phyloP scores from a whole-genome alignment of 1,139 yeast genomes.

The Lodderomyces margitis region DNA sequence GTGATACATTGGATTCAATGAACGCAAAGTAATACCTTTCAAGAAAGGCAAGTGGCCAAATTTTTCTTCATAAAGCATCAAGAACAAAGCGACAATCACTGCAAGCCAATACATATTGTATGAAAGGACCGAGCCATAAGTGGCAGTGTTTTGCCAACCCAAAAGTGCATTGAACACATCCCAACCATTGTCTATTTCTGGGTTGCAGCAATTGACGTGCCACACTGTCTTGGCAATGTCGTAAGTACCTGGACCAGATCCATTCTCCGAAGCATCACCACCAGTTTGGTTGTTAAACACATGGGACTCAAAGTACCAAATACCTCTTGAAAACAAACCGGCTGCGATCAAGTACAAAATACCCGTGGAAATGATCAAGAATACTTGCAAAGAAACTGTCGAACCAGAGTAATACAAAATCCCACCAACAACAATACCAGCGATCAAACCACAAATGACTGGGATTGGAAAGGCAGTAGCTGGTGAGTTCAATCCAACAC shows the following conservation, averaged over 20 bases:
- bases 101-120: conserved; percentile 78
- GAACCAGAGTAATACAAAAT: conserved; percentile 71
- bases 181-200: conserved; percentile 83
- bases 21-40: conserved; percentile 49
- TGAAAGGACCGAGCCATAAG: conserved; percentile 76
- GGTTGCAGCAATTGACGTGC: conserved; percentile 92
- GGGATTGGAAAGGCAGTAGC: conserved; percentile 79
- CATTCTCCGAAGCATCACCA: conserved; percentile 81
- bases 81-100: conserved; percentile 47
- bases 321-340: conserved; percentile 80
- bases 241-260: conserved; percentile 87
- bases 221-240: conserved; percentile 69
- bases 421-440: conserved; percentile 64
- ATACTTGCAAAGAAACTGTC: conserved; percentile 67
- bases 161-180: conserved; percentile 80
- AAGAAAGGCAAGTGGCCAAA: conserved; percentile 37
- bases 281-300: conserved; percentile 61
- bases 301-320: conserved; percentile 76
- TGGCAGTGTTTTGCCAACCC: conserved; percentile 92
- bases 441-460: conserved; percentile 67
- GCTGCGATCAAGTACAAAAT: conserved; percentile 78
- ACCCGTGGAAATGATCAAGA: conserved; percentile 73
- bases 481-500: conserved; percentile 76
- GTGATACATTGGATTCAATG: conserved; percentile 71
- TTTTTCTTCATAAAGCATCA: conserved; percentile 69